These are phyloP conservation scores for Aspergillus fructus DNA, from an alignment of 2,329 filamentous ascomycete genomes.

Conservation along the genomic window DNA sequence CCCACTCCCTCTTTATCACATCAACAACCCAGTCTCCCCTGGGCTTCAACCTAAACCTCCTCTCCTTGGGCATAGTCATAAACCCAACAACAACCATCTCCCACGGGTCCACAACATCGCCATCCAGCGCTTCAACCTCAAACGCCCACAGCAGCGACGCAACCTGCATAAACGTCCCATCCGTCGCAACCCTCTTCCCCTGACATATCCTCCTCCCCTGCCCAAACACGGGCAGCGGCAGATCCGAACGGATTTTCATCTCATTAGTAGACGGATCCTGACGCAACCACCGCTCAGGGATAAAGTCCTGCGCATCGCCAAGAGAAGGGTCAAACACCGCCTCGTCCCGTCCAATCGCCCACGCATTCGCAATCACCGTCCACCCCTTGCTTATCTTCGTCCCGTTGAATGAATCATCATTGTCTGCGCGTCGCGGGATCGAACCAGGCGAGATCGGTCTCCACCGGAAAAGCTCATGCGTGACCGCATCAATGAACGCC, in stretches of 20 bases:
- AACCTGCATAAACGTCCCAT: slow-evolving; percentile 24
- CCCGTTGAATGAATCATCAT: slow-evolving; percentile 49
- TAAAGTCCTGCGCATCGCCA: slow-evolving; percentile 18
- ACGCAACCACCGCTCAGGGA: slow-evolving; percentile 21
- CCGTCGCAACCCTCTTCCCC: slow-evolving; percentile 22
- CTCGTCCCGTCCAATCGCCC: slow-evolving; percentile 46
- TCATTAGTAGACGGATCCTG: background rate
- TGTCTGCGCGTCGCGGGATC: slow-evolving; percentile 49
- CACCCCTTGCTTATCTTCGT: slow-evolving; percentile 50
- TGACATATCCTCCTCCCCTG: slow-evolving; percentile 24
- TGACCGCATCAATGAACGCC: slow-evolving; percentile 34
- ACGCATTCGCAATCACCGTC: slow-evolving; percentile 46
- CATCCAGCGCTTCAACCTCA: slow-evolving; percentile 15
- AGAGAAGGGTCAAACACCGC: slow-evolving; percentile 32
- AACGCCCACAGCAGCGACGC: slow-evolving; percentile 25
- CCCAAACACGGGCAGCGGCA: slow-evolving; percentile 23
- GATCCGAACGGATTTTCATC: slow-evolving; percentile 15
- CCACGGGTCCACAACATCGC: slow-evolving; percentile 22
- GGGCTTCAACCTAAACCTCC: slow-evolving; percentile 20
- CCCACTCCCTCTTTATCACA: slow-evolving; percentile 20
- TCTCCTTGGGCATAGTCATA: slow-evolving; percentile 22
- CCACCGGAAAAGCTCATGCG: slow-evolving; percentile 39
- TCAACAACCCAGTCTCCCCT: slow-evolving; percentile 17
- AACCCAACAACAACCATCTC: slow-evolving; percentile 25
- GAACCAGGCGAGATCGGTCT: slow-evolving; percentile 46